Conservation (phyloP, 2,329 filamentous ascomycete genomes). For the Phialemoniopsis sp. region DNA sequence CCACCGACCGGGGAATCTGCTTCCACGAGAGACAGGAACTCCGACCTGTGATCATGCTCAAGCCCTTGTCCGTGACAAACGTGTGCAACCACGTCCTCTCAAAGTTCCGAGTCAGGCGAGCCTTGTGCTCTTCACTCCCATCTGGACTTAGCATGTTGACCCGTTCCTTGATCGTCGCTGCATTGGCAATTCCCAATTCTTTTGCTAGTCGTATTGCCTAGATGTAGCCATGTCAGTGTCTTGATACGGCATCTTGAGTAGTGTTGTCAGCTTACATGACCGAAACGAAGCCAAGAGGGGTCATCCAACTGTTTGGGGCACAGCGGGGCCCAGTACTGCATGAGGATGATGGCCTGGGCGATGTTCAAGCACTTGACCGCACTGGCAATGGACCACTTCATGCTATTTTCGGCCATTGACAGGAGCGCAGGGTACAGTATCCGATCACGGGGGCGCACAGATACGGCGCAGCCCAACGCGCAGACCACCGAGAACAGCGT, state of each 20-base stretch:
- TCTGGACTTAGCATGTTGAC: slow-evolving; percentile 8
- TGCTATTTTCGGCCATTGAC: slow-evolving; percentile 15
- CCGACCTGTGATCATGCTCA: slow-evolving; percentile 9
- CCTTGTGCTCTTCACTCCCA: slow-evolving; percentile 4
- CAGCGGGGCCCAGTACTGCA: slow-evolving; percentile 17
- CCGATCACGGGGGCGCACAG: slow-evolving; percentile 14
- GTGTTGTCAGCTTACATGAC: slow-evolving; percentile 8
- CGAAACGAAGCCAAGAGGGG: slow-evolving; percentile 17
- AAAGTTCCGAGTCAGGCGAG: slow-evolving; percentile 6
- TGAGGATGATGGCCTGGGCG: slow-evolving; percentile 16
- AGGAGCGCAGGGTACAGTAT: slow-evolving; percentile 14
- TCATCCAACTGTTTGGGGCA: slow-evolving; percentile 13
- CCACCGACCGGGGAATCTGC: slow-evolving; percentile 4
- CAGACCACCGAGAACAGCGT: slow-evolving; percentile 18
- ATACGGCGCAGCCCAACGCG: slow-evolving; percentile 17
- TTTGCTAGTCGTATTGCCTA: slow-evolving; percentile 15
- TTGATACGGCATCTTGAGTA: too few species aligned
- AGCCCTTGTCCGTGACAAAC: slow-evolving; percentile 10
- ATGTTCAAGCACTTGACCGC: slow-evolving; percentile 17
- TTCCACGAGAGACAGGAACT: slow-evolving; percentile 8
- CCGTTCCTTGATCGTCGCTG: slow-evolving; percentile 11
- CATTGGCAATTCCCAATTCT: slow-evolving; percentile 15
- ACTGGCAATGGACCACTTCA: slow-evolving; percentile 18
- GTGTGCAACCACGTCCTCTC: slow-evolving; percentile 10
- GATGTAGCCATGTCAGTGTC: neutral